Percentiles rank a stretch among this genome's conserved stretches.
These are phyloP conservation scores for Epichloe sylvatica DNA, from an alignment of 2,329 filamentous ascomycete genomes.

Conservation along the genomic window DNA sequence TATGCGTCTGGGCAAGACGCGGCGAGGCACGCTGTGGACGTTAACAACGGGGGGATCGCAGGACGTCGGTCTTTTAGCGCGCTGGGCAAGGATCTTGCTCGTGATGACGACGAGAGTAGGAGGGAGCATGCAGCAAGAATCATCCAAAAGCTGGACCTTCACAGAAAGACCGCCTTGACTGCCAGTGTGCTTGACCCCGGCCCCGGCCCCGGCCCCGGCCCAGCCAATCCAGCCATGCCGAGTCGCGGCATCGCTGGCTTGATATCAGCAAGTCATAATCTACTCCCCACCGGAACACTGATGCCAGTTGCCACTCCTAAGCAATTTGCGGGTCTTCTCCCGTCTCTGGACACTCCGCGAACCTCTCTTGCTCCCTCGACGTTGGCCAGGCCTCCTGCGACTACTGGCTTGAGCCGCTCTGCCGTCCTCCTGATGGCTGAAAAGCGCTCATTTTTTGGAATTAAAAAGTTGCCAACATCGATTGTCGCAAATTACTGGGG, in stretches of 20 bases:
- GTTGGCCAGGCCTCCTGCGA: slow-evolving; percentile 65
- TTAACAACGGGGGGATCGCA: slow-evolving; percentile 28
- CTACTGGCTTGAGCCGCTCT: slow-evolving; percentile 74
- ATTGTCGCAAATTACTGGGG: slow-evolving; percentile 93
- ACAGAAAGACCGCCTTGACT: slow-evolving; percentile 59
- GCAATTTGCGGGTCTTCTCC: slow-evolving; percentile 17
- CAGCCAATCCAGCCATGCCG: slow-evolving; percentile 23
- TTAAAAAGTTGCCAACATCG: slow-evolving; percentile 64
- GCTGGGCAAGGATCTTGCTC: slow-evolving; percentile 30
- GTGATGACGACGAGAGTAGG: slow-evolving; percentile 59
- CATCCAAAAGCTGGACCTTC: slow-evolving; percentile 83
- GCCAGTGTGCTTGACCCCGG: slow-evolving; percentile 22
- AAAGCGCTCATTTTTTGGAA: slow-evolving; percentile 50
- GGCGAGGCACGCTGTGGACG: slow-evolving; percentile 59
- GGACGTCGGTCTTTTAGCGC: slow-evolving; percentile 45
- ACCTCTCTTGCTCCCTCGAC: slow-evolving; percentile 69
- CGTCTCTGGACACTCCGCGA: slow-evolving; percentile 31
- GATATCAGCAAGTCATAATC: slow-evolving; percentile 70
- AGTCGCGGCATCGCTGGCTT: slow-evolving; percentile 64
- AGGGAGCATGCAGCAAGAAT: slow-evolving; percentile 76
- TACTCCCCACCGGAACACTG: slow-evolving; percentile 41
- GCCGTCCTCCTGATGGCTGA: slow-evolving; percentile 74
- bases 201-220: background rate
- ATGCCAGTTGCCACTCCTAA: slow-evolving; percentile 17
- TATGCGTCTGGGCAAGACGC: slow-evolving; percentile 46